Evolutionary conservation across 2,329 filamentous ascomycete species (phyloP).

Genomic region (Neoscytalidium dimidiatum): DNA sequence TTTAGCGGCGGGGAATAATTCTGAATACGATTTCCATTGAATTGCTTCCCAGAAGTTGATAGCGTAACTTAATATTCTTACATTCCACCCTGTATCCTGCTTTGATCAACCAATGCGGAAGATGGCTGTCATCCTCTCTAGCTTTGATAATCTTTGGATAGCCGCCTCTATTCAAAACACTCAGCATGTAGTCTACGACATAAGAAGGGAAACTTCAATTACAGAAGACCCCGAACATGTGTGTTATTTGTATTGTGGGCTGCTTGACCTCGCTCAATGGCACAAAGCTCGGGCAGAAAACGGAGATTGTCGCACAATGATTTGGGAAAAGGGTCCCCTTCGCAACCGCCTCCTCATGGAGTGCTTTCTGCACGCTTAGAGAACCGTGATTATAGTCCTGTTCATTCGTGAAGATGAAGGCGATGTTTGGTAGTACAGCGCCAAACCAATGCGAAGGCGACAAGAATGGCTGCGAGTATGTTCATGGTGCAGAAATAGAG

Average conservation of each 20-base stretch:
- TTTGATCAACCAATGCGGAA: constrained; percentile 21
- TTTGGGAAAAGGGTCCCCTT: constrained; percentile 58
- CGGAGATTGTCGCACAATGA: constrained; percentile 63
- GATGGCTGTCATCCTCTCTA: constrained; percentile 19
- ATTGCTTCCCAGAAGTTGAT: constrained; percentile 21
- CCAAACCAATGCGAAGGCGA: background rate
- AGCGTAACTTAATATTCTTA: too few species aligned
- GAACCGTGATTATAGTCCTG: constrained; percentile 63
- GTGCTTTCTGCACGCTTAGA: constrained; percentile 56
- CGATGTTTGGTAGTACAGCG: constrained; percentile 51
- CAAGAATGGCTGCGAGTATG: background rate
- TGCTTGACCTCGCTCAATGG: constrained; percentile 62
- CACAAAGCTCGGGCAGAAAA: constrained; percentile 66
- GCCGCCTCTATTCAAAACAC: constrained; percentile 2
- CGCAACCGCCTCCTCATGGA: constrained; percentile 56
- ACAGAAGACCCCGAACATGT: constrained; percentile 24
- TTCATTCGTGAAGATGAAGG: constrained; percentile 67
- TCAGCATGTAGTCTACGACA: background rate
- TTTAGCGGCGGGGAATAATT: constrained; percentile 26
- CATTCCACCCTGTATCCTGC: constrained; percentile 21
- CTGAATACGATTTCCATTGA: constrained; percentile 14
- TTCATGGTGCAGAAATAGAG: too few species aligned
- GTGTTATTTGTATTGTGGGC: constrained; percentile 55
- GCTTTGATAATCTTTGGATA: constrained; percentile 19
- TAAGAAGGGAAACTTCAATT: background rate